A percentile compares a stretch with the other conserved stretches of the same genome.
Evolutionary conservation across 2,329 filamentous ascomycete species (phyloP).

Genomic region (Microsporum ferrugineum): DNA sequence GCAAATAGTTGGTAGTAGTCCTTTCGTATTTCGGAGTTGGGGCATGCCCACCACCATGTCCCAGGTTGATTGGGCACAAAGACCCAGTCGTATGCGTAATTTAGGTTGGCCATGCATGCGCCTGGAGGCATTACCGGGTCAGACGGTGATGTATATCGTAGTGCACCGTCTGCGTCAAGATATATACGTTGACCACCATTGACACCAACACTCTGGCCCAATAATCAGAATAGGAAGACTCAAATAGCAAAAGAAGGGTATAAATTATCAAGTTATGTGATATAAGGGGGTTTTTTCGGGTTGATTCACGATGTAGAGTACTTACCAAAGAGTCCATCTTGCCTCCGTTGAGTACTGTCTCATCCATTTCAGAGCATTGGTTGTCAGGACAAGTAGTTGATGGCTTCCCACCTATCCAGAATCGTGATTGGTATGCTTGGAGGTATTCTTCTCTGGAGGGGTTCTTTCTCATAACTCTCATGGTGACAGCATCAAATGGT

Average conservation of each 20-base stretch:
- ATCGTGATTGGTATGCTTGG: neutral
- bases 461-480: neutral
- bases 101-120: neutral
- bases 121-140: neutral
- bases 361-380: neutral
- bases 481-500: neutral
- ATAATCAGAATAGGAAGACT: neutral
- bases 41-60: conserved; percentile 5
- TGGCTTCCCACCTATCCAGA: conserved; percentile 3
- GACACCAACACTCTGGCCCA: neutral
- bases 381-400: neutral
- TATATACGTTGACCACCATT: conserved; percentile 5
- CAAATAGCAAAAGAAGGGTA: too few relatives aligned
- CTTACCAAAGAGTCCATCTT: neutral
- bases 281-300: too few relatives aligned
- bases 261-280: too few relatives aligned
- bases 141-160: neutral
- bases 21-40: neutral
- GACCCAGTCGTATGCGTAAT: neutral
- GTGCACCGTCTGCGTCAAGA: conserved; percentile 3
- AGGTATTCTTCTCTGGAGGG: neutral
- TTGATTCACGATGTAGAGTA: too few relatives aligned
- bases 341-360: conserved; percentile 4
- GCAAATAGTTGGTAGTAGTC: neutral
- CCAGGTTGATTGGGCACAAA: neutral